A percentile compares a stretch with the other conserved stretches of the same genome.
phyloP scores from a whole-genome alignment of 2,329 filamentous ascomycete species.

The Clonostachys chloroleuca region DNA sequence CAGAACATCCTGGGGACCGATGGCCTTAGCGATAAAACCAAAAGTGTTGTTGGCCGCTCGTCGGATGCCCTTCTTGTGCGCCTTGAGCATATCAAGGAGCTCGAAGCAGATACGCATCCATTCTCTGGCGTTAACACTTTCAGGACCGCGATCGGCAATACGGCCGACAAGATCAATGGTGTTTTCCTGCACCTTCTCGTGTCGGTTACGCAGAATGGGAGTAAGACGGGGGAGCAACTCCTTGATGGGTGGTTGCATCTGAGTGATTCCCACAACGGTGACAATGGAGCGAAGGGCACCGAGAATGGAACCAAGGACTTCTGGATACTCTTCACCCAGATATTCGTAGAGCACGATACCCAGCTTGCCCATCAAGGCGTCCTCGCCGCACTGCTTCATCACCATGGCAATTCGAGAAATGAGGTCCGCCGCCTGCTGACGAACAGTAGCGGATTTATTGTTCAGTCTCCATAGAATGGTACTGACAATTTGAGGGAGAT shows the following conservation, averaged over 20 bases:
- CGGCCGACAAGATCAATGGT: constrained; percentile 97
- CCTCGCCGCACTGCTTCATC: constrained; percentile 98
- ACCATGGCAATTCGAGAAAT: constrained; percentile 97
- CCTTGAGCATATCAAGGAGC: constrained; percentile 97
- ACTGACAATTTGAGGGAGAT: constrained; percentile 93
- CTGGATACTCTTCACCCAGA: constrained; percentile 95
- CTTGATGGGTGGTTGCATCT: constrained; percentile 98
- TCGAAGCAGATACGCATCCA: constrained; percentile 99
- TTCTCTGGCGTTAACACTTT: constrained; percentile 93
- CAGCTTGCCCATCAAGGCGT: constrained; percentile 92
- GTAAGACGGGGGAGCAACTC: constrained; percentile 92
- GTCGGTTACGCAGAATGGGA: constrained; percentile 95
- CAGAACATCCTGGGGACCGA: constrained; percentile 94
- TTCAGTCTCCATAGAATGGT: constrained; percentile 96
- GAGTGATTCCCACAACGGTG: constrained; percentile 93
- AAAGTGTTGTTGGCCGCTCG: constrained; percentile 99
- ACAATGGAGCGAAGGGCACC: constrained; percentile 94
- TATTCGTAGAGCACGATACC: constrained; percentile 96
- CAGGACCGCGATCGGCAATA: constrained; percentile 94
- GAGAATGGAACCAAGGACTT: constrained; percentile 93
- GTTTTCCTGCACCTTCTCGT: constrained; percentile 99
- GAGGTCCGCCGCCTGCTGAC: constrained; percentile 93
- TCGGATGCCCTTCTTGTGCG: constrained; percentile 98
- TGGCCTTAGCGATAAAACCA: constrained; percentile 98
- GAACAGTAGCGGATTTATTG: constrained; percentile 95